Conservation (phyloP, 345 rosid species). For the Arabis alpina region DNA sequence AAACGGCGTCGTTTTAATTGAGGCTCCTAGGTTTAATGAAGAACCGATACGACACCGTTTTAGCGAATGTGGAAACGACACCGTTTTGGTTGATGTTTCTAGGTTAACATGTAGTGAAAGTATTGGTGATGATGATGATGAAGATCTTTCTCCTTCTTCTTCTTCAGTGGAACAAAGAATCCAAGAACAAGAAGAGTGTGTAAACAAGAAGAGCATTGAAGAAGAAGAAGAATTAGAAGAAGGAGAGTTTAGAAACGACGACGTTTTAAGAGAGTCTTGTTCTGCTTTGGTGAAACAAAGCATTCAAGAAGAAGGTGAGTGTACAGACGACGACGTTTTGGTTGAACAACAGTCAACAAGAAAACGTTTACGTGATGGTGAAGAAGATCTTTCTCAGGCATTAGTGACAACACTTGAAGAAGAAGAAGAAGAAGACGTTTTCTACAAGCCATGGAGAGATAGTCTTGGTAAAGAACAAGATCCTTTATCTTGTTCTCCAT, state of each 20-base stretch:
- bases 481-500: slow-evolving; percentile 26
- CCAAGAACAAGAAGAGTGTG: too few species aligned
- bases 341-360: slow-evolving; percentile 44
- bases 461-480: slow-evolving; percentile 35
- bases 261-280: not conserved
- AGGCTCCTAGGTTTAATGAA: slow-evolving; percentile 45
- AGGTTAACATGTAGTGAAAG: too few species aligned
- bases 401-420: not conserved
- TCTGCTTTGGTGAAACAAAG: not conserved
- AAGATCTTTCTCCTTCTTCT: too few species aligned
- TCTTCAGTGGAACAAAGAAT: too few species aligned
- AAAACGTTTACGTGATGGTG: slow-evolving; percentile 15
- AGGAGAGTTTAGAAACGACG: too few species aligned
- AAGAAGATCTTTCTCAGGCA: too few species aligned
- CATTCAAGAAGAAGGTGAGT: not conserved
- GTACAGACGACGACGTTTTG: not conserved
- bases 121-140: too few species aligned
- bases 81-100: too few species aligned
- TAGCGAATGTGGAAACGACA: not conserved
- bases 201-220: too few species aligned
- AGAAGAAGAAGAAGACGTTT: not conserved
- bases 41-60: slow-evolving; percentile 45
- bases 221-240: too few species aligned
- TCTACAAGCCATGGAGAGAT: slow-evolving; percentile 36
- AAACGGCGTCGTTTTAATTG: slow-evolving; percentile 15